Conservation (phyloP, 2,329 filamentous ascomycete species). For the Neoarthrinium moseri region DNA sequence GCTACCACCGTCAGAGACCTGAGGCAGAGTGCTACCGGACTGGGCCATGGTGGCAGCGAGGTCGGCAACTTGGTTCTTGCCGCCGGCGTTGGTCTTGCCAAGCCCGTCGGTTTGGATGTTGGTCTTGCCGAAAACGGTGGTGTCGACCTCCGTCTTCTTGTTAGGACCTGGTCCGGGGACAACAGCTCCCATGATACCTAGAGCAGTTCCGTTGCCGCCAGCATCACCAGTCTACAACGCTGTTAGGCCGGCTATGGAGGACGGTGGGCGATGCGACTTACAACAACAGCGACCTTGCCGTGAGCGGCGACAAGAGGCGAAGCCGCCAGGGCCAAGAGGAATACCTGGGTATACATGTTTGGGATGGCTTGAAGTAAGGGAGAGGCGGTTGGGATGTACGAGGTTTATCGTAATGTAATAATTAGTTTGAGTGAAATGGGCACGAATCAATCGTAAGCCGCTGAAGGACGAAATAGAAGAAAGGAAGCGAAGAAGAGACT, state of each 20-base stretch:
- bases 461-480: background rate
- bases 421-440: background rate
- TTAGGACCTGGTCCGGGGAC: constrained; percentile 23
- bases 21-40: constrained; percentile 37
- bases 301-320: constrained; percentile 28
- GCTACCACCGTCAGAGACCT: constrained; percentile 33
- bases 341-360: background rate
- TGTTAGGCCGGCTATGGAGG: background rate
- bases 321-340: constrained; percentile 1
- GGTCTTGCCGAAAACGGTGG: constrained; percentile 19
- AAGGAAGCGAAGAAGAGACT: background rate
- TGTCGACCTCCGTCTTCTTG: constrained; percentile 13
- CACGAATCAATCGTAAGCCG: constrained; percentile 5
- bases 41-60: constrained; percentile 31
- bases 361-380: constrained; percentile 15
- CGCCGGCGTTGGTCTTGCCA: constrained; percentile 33
- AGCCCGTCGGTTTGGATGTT: constrained; percentile 35
- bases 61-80: constrained; percentile 33
- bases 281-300: constrained; percentile 28
- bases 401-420: background rate
- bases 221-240: constrained; percentile 25
- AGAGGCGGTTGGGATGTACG: constrained; percentile 17
- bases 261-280: background rate
- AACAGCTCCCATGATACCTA: constrained; percentile 29
- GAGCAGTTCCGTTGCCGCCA: constrained; percentile 40